Evolutionary conservation across 1,284 basidiomycete species (phyloP), one percentile per base, ranked within the genome.

Genomic region (Mycosarcoma maydis): DNA sequence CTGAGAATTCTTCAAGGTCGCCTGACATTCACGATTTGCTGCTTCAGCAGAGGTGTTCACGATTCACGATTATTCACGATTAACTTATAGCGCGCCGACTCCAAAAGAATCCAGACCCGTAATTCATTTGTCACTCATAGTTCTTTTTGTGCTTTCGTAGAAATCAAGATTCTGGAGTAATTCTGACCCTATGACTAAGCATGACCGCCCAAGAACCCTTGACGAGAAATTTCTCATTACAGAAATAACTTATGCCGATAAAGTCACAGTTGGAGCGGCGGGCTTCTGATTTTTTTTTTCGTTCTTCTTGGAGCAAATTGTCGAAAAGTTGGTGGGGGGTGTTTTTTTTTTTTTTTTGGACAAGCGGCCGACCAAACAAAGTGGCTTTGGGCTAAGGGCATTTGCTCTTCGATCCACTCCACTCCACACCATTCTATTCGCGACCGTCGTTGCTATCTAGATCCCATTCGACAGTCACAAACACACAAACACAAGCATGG

Each of bases 401-500:
- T 34, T 34, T 34, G 13, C 32, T 6, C 36, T 4, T 37, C 19
- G 7, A 10, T 7, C 20, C 36, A 20, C 36, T 37, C 19, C 8
- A 20, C 36, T 20, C 4, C 36, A 37, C 36, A 2, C 36, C 36
- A 37, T 8, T 6, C 14, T 16, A 34, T n/a, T 16, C 32, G 8
- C 9, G n/a, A 2, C 36, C 19, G 7, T 20, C 17, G 16, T n/a
- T 16, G 16, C 16, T 16, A 34, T 11, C 32, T 34, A 5, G 10
- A n/a, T 6, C 32, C 6, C 8, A 37, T 13, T 20, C 19, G 36
- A 13, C 6, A 19, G 36, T 37, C 36, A 37, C 19, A 32, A 10
- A 34, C 16, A 23, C 13, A 6, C 29, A 13, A 17, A 33, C 17
- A 26, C 38, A 37, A 43, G 16, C 23, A 77, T 75, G 75, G 72